These are phyloP conservation scores for Teratosphaeriaceae sp. DNA, from an alignment of 2,329 filamentous ascomycete species.

Conservation along the genomic window DNA sequence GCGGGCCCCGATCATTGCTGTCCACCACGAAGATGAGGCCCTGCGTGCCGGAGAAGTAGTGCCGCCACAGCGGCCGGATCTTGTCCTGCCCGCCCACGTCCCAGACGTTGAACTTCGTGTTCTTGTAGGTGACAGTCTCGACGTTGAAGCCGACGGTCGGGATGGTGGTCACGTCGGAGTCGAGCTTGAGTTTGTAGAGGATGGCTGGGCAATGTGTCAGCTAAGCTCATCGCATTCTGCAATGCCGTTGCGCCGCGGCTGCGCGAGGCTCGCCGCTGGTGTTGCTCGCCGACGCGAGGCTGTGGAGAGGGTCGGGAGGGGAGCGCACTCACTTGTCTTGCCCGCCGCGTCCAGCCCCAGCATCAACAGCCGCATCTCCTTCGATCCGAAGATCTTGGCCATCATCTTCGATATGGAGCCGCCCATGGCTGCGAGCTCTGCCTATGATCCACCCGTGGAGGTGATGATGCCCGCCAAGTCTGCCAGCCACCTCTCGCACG, in stretches of 20 bases:
- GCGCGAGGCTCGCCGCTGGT: too few relatives aligned
- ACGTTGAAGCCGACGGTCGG: slow-evolving; percentile 99
- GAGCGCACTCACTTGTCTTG: slow-evolving; percentile 66
- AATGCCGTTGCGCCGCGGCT: too few relatives aligned
- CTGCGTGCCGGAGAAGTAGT: slow-evolving; percentile 97
- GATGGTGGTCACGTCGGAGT: slow-evolving; percentile 98
- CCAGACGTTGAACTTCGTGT: slow-evolving; percentile 99
- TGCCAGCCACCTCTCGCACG: too few relatives aligned
- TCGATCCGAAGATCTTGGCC: slow-evolving; percentile 98
- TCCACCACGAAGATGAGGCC: slow-evolving; percentile 99
- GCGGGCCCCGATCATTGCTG: slow-evolving; percentile 96
- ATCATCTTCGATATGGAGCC: slow-evolving; percentile 88
- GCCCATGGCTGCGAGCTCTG: slow-evolving; percentile 57
- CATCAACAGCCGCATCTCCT: slow-evolving; percentile 98
- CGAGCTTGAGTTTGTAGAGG: slow-evolving; percentile 99
- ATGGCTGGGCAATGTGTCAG: slow-evolving; percentile 65
- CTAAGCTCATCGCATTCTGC: too few relatives aligned
- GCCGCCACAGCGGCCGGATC: slow-evolving; percentile 98
- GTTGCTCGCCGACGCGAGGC: too few relatives aligned
- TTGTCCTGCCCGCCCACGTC: slow-evolving; percentile 99
- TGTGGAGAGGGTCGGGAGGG: too few relatives aligned
- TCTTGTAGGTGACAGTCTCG: slow-evolving; percentile 99
- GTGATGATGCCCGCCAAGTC: too few relatives aligned
- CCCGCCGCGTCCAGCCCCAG: slow-evolving; percentile 93
- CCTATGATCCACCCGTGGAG: too few relatives aligned